Evolutionary conservation across 2,329 filamentous ascomycete genomes (phyloP).

Genomic region (Sclerotinia spermophila): DNA sequence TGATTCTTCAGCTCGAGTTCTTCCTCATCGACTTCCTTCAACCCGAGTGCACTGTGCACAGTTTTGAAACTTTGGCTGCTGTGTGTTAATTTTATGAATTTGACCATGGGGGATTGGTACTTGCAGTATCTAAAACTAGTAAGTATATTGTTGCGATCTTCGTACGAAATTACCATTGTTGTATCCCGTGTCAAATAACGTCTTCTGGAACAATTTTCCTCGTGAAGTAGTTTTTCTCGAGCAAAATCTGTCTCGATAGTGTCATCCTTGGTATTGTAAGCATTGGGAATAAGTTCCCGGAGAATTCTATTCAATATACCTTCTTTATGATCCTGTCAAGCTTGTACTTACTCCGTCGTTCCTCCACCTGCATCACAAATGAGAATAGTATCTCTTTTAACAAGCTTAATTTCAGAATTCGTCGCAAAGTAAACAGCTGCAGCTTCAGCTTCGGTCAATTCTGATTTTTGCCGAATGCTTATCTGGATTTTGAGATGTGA

Average conservation of each 20-base stretch:
- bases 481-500: conserved; percentile 26
- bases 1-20: conserved; percentile 42
- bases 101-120: conserved; percentile 3
- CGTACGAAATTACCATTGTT: conserved; percentile 42
- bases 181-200: conserved; percentile 40
- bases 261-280: conserved; percentile 39
- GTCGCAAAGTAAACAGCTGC: conserved; percentile 47
- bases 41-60: conserved; percentile 44
- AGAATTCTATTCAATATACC: conserved; percentile 23
- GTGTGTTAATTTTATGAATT: background rate
- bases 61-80: conserved; percentile 39
- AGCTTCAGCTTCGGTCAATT: conserved; percentile 51
- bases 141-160: conserved; percentile 40
- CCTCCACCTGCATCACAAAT: conserved; percentile 51
- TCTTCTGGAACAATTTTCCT: conserved; percentile 38
- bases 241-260: conserved; percentile 38
- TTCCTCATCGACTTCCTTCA: conserved; percentile 40
- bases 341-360: conserved; percentile 35
- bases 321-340: conserved; percentile 43
- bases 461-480: conserved; percentile 43
- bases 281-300: background rate
- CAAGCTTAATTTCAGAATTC: conserved; percentile 11
- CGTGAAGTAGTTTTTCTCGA: conserved; percentile 33
- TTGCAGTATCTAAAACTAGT: conserved; percentile 40
- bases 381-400: conserved; percentile 41